These are phyloP conservation scores for Silene conica DNA, from an alignment of 148 eudicot genomes.

Conservation along the genomic window DNA sequence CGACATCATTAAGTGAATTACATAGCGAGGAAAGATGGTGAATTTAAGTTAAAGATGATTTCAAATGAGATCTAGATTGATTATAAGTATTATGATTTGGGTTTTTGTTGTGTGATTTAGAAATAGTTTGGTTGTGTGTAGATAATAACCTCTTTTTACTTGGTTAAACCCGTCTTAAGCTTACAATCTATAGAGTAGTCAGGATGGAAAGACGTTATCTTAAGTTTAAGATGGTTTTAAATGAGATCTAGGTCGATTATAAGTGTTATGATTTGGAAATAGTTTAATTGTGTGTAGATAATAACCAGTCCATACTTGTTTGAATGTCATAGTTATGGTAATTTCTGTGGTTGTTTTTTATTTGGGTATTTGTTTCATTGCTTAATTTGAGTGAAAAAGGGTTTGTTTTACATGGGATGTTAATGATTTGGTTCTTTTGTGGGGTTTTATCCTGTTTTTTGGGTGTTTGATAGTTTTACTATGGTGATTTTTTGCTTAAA, in stretches of 20 bases:
- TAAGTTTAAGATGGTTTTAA: background rate
- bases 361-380: constrained; percentile 11
- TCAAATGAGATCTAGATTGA: too few species aligned
- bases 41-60: too few species aligned
- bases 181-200: background rate
- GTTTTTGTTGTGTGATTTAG: constrained; percentile 11
- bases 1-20: too few species aligned
- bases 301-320: background rate
- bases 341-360: constrained; percentile 4
- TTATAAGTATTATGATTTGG: constrained; percentile 13
- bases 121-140: background rate
- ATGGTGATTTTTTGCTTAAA: constrained; percentile 15
- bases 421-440: constrained; percentile 11
- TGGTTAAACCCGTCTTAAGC: background rate
- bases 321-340: background rate
- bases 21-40: background rate
- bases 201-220: background rate
- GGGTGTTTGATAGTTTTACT: constrained; percentile 1
- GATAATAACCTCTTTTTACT: too few species aligned
- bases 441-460: constrained; percentile 28
- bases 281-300: background rate
- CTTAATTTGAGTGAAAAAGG: background rate
- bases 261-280: constrained; percentile 2
- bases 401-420: constrained; percentile 23
- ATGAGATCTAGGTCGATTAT: background rate